A percentile compares a stretch with the other conserved stretches of the same genome.
phyloP scores from a whole-genome alignment of 2,329 filamentous ascomycete genomes.

The Diplodia seriata region DNA sequence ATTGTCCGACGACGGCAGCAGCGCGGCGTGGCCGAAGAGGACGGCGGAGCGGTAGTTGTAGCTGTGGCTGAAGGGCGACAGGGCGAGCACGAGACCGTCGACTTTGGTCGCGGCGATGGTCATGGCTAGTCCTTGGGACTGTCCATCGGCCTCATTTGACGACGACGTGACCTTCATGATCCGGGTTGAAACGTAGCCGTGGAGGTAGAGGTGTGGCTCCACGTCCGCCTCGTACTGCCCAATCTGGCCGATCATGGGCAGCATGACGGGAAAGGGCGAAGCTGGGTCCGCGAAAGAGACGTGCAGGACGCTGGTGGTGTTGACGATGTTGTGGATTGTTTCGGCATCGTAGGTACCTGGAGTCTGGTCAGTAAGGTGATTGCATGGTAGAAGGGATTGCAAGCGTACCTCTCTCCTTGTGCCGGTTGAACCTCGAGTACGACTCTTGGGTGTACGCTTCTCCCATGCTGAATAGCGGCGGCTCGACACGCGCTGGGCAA shows the following conservation, averaged over 20 bases:
- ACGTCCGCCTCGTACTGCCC: conserved; percentile 71
- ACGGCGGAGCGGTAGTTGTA: conserved; percentile 87
- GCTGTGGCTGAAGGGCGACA: conserved; percentile 81
- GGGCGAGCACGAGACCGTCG: conserved; percentile 79
- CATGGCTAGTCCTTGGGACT: conserved; percentile 67
- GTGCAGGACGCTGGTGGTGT: conserved; percentile 75
- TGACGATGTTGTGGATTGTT: conserved; percentile 77
- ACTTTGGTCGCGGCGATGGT: conserved; percentile 75
- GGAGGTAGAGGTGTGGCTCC: conserved; percentile 71
- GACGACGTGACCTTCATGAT: conserved; percentile 64
- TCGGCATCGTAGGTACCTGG: conserved; percentile 73
- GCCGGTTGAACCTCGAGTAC: conserved; percentile 65
- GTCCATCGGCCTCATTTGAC: not conserved
- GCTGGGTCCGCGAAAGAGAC: conserved; percentile 72
- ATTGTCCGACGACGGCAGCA: conserved; percentile 55
- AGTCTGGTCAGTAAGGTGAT: not conserved
- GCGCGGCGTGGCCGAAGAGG: conserved; percentile 74
- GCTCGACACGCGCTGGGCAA: no score
- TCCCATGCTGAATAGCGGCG: conserved; percentile 13
- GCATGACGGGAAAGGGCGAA: conserved; percentile 74
- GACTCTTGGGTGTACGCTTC: conserved; percentile 67
- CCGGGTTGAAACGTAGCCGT: conserved; percentile 82
- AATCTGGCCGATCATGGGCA: conserved; percentile 88
- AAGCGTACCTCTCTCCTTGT: conserved; percentile 65
- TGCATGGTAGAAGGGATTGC: not conserved